A percentile compares a stretch with the other conserved stretches of the same genome.
These are phyloP conservation scores for Saposhnikovia divaricata DNA, from an alignment of 129 eudicot genomes.

Conservation along the genomic window DNA sequence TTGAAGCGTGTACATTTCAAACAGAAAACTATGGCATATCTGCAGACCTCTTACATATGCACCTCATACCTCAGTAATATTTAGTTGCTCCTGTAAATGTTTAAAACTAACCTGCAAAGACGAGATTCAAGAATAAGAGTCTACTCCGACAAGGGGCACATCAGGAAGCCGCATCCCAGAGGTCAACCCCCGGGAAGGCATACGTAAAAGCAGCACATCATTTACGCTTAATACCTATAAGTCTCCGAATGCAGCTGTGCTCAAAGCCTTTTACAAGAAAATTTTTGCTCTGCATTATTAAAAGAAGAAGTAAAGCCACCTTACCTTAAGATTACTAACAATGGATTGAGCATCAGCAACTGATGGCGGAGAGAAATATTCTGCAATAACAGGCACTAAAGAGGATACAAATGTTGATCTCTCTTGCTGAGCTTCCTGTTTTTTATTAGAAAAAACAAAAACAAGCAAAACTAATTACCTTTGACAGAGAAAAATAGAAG, in stretches of 20 bases:
- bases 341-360: constrained; percentile 84
- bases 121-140: background rate
- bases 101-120: constrained; percentile 70
- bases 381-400: constrained; percentile 87
- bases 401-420: constrained; percentile 67
- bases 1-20: background rate
- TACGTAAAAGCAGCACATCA: background rate
- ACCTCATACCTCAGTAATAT: constrained; percentile 67
- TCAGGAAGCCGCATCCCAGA: background rate
- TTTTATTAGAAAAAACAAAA: constrained; percentile 11
- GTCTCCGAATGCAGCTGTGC: background rate
- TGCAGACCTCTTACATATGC: constrained; percentile 5
- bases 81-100: constrained; percentile 84
- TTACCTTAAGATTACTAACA: constrained; percentile 82
- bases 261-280: background rate
- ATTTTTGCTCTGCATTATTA: background rate
- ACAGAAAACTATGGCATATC: background rate
- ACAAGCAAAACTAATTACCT: constrained; percentile 1
- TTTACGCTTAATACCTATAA: background rate
- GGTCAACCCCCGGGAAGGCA: background rate
- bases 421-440: constrained; percentile 92
- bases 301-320: background rate
- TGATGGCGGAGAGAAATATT: constrained; percentile 76
- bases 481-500: background rate
- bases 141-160: background rate